Conservation (phyloP, 148 eudicot genomes). For the Cornus suecica region DNA sequence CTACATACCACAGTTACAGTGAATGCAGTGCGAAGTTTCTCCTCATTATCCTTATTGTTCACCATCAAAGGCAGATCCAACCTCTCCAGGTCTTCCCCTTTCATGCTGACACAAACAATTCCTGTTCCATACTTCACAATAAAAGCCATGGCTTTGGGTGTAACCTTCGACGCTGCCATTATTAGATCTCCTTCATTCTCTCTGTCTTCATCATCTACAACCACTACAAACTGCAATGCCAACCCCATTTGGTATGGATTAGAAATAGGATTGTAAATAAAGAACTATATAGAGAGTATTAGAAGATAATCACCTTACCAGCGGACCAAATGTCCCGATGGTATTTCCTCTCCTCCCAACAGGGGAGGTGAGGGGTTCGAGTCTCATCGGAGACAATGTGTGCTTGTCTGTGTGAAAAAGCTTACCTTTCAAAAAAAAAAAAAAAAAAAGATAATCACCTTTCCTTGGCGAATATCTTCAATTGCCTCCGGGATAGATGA, state of each 20-base stretch:
- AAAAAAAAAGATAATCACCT: conserved; percentile 46
- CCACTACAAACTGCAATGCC: conserved; percentile 72
- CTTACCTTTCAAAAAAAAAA: too few species aligned
- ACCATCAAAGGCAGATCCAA: conserved; percentile 87
- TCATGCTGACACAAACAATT: conserved; percentile 93
- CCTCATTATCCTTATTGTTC: conserved; percentile 66
- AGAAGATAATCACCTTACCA: conserved; percentile 67
- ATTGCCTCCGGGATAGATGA: conserved; percentile 87
- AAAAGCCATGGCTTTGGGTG: conserved; percentile 90
- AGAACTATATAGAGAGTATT: neutral
- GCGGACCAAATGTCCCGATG: too few species aligned
- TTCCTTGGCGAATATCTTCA: conserved; percentile 91
- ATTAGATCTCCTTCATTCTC: conserved; percentile 94
- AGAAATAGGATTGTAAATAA: neutral
- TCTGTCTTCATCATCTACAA: conserved; percentile 91
- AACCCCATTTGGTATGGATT: neutral
- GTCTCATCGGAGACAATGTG: too few species aligned
- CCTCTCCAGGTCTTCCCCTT: conserved; percentile 72
- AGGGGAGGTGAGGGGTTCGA: too few species aligned
- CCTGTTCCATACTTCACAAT: conserved; percentile 94
- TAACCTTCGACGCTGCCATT: conserved; percentile 80
- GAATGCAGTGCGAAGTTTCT: conserved; percentile 82
- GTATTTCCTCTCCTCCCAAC: too few species aligned
- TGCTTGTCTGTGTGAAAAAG: too few species aligned
- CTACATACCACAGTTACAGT: conserved; percentile 86